Evolutionary conservation across 2,329 filamentous ascomycete genomes (phyloP).

Genomic region (Clonostachys byssicola): DNA sequence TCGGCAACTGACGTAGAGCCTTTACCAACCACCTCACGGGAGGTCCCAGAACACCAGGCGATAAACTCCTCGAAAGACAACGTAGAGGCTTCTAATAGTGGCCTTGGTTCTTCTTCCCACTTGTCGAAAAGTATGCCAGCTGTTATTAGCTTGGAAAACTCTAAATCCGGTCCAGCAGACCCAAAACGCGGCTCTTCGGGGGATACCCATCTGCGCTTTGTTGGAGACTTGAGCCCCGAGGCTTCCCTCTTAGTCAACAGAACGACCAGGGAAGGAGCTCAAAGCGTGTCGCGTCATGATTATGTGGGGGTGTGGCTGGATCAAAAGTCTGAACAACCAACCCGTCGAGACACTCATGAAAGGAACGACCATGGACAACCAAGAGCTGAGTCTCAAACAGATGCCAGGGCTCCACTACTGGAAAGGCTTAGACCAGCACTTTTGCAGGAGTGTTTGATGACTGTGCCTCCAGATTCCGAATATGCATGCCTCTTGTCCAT

Average conservation of each 20-base stretch:
- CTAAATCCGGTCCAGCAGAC: no score
- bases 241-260: constrained; percentile 9
- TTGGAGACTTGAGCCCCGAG: constrained; percentile 13
- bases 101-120: constrained; percentile 9
- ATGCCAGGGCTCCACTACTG: background rate
- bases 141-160: background rate
- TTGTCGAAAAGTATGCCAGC: background rate
- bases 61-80: background rate
- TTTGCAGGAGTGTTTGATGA: constrained; percentile 5
- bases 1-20: background rate
- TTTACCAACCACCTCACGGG: background rate
- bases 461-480: constrained; percentile 4
- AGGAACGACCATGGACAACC: background rate
- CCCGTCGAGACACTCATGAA: background rate
- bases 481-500: constrained; percentile 2
- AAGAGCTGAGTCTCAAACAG: no score
- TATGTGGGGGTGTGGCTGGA: constrained; percentile 9
- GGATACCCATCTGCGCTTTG: constrained; percentile 7
- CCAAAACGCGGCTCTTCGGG: background rate
- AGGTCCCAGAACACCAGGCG: background rate
- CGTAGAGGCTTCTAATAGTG: constrained; percentile 3
- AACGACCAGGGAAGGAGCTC: background rate
- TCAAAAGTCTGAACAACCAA: background rate
- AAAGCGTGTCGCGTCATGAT: constrained; percentile 3
- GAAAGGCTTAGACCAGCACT: background rate